Evolutionary conservation across 495 filamentous ascomycete genomes (phyloP).

Genomic region (Poronia punctata): DNA sequence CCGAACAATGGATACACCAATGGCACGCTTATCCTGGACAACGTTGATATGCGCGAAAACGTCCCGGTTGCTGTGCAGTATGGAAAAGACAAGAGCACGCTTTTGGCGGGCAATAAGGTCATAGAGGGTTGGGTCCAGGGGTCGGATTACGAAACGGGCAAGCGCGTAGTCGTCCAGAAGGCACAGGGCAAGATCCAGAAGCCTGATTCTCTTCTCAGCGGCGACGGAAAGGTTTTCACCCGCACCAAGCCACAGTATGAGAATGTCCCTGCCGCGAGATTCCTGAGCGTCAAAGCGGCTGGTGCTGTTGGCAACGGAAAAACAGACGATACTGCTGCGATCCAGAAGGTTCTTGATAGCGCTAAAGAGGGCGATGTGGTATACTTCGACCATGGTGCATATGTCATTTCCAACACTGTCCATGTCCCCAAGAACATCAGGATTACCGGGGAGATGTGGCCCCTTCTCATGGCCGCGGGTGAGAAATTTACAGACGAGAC

Average conservation of each 20-base stretch:
- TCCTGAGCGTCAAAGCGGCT: constrained; percentile 65
- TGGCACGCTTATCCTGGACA: constrained; percentile 76
- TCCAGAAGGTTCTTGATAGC: constrained; percentile 66
- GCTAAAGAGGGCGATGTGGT: constrained; percentile 57
- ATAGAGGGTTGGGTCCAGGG: constrained; percentile 72
- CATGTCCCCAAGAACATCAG: constrained; percentile 70
- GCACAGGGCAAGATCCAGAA: constrained; percentile 44
- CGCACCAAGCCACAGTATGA: constrained; percentile 73
- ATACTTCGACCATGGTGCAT: constrained; percentile 89
- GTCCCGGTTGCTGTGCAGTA: constrained; percentile 45
- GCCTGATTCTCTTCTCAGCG: constrained; percentile 50
- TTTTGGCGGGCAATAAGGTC: constrained; percentile 65
- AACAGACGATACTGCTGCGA: constrained; percentile 59
- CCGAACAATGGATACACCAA: constrained; percentile 57
- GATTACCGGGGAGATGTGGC: constrained; percentile 89
- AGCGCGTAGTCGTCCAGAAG: constrained; percentile 42
- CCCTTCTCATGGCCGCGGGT: constrained; percentile 79
- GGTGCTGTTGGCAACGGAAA: constrained; percentile 76
- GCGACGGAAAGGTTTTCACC: constrained; percentile 52
- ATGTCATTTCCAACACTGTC: constrained; percentile 77
- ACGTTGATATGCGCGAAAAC: constrained; percentile 63
- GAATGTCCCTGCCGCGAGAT: constrained; percentile 45
- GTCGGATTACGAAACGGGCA: constrained; percentile 49
- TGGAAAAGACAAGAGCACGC: constrained; percentile 49
- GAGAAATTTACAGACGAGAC: constrained; percentile 58